Base-by-base conservation (phyloP, 2,329 filamentous ascomycete genomes). In the Colletotrichum liaoningense region DNA sequence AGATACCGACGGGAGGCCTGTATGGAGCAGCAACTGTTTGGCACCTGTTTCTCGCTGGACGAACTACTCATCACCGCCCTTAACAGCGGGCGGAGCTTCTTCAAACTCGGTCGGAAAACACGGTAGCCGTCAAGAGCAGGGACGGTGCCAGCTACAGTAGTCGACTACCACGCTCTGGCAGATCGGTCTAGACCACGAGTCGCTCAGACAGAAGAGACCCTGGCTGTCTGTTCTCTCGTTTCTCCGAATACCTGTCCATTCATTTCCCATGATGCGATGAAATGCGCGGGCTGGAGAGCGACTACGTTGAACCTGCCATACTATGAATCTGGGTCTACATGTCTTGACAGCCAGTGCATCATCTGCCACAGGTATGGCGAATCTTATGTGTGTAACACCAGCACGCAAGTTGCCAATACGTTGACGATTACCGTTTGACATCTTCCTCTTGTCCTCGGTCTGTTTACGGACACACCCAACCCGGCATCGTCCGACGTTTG, bases 241-340 rank as follows among this genome's bases (percentile, higher is more conserved):
- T 42, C 38, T 35, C 33, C 11, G 11, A 35, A 35, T 49, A 11
- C 19, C 42, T 49, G 6, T 42, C 38, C 14, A 19, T 42, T n/a
- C 19, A 59, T 64, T 64, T 57, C 59, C 59, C 64, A 46, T 49
- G 33, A 52, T n/a, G 59, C 46, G 35, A 26, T 60, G 33, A 33
- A 22, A 22, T 60, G 62, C 46, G 46, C 38, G 26, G 28, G 33
- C 68, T 42, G 42, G 38, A 49, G 59, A 28, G 52, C 42, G 59
- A 65, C 59, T 59, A 60, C 70, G 60, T 60, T 65, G 66, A 65
- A 73, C 60, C 67, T 70, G 33, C 46, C 70, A 65, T 69, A 12
- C 33, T 35, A 42, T 49, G 66, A 67, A 55, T 67, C 33, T 46
- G 54, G 49, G 26, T 52, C 38, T 52, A 63, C 63, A 12, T 30